A percentile compares a stretch with the other conserved stretches of the same genome.
Conservation (phyloP, 306 rosid species). For the Trifolium dubium region DNA sequence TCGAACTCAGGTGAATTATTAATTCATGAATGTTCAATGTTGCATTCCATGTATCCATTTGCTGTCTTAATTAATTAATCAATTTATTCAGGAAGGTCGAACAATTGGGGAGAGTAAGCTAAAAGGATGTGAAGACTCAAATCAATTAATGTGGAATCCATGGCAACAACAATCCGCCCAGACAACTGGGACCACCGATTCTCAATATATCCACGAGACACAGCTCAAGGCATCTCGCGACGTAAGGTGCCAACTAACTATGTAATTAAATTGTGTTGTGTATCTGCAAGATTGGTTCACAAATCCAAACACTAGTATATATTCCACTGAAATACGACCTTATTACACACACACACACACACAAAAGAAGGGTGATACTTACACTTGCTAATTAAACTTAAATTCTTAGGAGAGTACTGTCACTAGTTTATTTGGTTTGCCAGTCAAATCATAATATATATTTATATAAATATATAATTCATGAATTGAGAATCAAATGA, state of each 20-base stretch:
- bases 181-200: not conserved
- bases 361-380: too few species aligned
- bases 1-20: conserved; percentile 55
- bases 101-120: conserved; percentile 57
- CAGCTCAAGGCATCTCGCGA: conserved; percentile 98
- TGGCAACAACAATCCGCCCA: conserved; percentile 54
- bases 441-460: too few species aligned
- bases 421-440: not conserved
- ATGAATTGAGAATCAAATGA: too few species aligned
- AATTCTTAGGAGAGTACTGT: too few species aligned
- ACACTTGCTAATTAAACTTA: too few species aligned
- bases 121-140: conserved; percentile 54
- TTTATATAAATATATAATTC: too few species aligned
- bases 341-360: too few species aligned
- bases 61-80: not conserved
- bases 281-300: conserved; percentile 30
- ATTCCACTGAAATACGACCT: too few species aligned
- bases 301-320: not conserved
- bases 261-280: conserved; percentile 36
- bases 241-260: conserved; percentile 92
- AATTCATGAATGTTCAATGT: not conserved
- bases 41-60: not conserved
- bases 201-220: conserved; percentile 56
- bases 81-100: conserved; percentile 56
- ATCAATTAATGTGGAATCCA: conserved; percentile 43